Evolutionary conservation across 805 yeast species (phyloP), one percentile per base, ranked within the genome.

Genomic region (Yarrowia hollandica): DNA sequence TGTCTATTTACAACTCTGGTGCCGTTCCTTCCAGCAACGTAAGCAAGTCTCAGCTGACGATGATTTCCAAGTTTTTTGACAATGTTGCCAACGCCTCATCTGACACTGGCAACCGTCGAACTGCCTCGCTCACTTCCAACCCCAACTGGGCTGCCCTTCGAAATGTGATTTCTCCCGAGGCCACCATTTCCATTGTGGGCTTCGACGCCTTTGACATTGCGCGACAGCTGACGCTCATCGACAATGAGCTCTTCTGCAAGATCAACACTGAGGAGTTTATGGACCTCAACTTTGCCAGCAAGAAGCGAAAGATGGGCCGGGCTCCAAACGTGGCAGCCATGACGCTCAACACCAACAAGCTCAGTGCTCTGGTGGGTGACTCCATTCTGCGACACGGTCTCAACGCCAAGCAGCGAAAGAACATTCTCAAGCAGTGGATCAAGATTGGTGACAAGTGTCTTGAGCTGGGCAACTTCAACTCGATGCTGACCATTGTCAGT

Each of bases 381-480:
- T 66, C 73, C 4, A 66, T 73, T 48, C 59, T 72, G 30, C 62
- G 65, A 5, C 65, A 63, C 18, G 69, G 67, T 16, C 48, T 69
- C 50, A 60, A 62, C 19, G 57, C 63, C 37, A 70, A 71, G 60
- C 64, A 64, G 28, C 67, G 76, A 26, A 64, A 66, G 26, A 69
- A 68, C 48, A 61, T 73, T 31, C 64, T 73, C 41, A 69, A 70
- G 63, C 69, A 64, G 35, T 73, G 76, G 76, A 70, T 73, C 61
- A 69, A 68, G 41, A 62, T 71, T 15, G 76, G 75, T 10, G 66
- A 69, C 25, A 68, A 66, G 38, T 62, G 72, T 62, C 61, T 63
- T 44, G 67, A 65, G 22, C 60, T 68, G 16, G 67, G 71, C 14
- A 72, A 71, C 60, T 67, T 67, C 61, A 73, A 73, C 64, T 63